Conservation (phyloP, 108 stramenopile species). For the Fistulifera pelliculosa region DNA sequence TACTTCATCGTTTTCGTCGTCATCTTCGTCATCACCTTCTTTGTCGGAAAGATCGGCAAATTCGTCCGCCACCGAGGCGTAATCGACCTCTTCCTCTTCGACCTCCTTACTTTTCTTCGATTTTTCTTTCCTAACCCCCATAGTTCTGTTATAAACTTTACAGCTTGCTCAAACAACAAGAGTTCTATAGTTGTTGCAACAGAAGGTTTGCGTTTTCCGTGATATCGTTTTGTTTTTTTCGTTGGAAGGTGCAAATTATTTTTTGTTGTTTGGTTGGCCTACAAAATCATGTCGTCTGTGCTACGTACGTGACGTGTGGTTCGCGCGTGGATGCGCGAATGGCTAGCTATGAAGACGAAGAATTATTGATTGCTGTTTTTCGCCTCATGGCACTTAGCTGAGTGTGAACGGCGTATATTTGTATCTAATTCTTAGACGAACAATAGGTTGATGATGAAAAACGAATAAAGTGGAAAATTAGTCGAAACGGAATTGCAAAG, state of each 20-base stretch:
- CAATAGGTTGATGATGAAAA: too few species aligned
- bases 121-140: background rate
- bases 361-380: too few species aligned
- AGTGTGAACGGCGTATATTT: too few species aligned
- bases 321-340: too few species aligned
- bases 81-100: background rate
- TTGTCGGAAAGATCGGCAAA: conserved; percentile 1
- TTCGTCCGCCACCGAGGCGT: background rate
- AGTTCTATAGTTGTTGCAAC: too few species aligned
- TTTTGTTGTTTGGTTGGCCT: background rate
- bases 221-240: too few species aligned
- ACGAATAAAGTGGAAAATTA: background rate
- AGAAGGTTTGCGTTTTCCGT: too few species aligned
- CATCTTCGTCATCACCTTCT: conserved; percentile 3
- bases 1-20: conserved; percentile 1
- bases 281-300: background rate
- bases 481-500: background rate
- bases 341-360: too few species aligned
- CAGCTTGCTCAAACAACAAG: too few species aligned
- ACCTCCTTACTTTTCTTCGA: background rate
- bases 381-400: too few species aligned
- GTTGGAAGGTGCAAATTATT: background rate
- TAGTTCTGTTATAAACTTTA: too few species aligned
- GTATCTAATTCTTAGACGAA: too few species aligned
- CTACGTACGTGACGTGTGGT: conserved; percentile 1